Evolutionary conservation across 768 basidiomycete species (phyloP).

Genomic region (Solioccasus polychromus): DNA sequence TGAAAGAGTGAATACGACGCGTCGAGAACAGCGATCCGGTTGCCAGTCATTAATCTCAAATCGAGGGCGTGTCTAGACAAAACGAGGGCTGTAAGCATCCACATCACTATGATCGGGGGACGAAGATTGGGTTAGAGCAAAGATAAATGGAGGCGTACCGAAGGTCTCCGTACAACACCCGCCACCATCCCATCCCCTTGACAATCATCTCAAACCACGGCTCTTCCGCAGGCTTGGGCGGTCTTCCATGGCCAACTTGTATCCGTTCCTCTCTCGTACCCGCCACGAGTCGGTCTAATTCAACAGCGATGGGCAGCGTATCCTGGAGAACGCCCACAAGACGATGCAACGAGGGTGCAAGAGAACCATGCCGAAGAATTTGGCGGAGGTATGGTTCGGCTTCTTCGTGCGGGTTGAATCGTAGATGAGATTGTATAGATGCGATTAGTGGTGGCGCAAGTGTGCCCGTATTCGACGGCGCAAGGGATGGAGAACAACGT

Average conservation of each 20-base stretch:
- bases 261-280: conserved; percentile 27
- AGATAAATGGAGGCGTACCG: conserved; percentile 40
- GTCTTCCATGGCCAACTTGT: conserved; percentile 4
- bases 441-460: conserved; percentile 27
- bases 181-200: conserved; percentile 81
- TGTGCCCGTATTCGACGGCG: conserved; percentile 11
- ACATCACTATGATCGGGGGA: not conserved
- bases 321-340: conserved; percentile 69
- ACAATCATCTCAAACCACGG: conserved; percentile 61
- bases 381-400: conserved; percentile 74
- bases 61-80: conserved; percentile 68
- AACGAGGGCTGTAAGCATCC: not conserved
- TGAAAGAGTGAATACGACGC: conserved; percentile 60
- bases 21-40: conserved; percentile 71
- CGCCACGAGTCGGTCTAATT: conserved; percentile 55
- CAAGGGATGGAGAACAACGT: conserved; percentile 33
- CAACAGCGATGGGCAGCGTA: conserved; percentile 74
- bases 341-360: conserved; percentile 62
- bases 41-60: conserved; percentile 67
- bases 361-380: conserved; percentile 64
- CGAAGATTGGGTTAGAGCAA: not conserved
- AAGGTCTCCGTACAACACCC: conserved; percentile 66
- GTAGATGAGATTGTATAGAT: conserved; percentile 28
- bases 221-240: conserved; percentile 14
- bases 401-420: conserved; percentile 71